phyloP scores from a whole-genome alignment of 2,329 filamentous ascomycete species.

The Ophiobolus disseminans region DNA sequence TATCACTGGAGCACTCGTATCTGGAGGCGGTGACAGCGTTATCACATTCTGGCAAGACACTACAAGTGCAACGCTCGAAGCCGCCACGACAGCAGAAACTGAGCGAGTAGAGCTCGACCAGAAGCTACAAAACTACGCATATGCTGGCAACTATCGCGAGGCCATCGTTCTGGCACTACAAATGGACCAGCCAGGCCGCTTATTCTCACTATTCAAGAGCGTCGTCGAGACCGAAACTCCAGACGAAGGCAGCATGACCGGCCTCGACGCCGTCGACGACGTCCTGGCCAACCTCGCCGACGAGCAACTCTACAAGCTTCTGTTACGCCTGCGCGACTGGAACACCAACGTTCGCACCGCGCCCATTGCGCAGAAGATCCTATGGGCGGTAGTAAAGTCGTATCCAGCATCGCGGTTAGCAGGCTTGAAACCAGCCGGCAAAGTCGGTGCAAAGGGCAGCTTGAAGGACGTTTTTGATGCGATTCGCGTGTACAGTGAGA shows the following conservation, averaged over 20 bases:
- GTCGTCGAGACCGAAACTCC: slow-evolving; percentile 71
- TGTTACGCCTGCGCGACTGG: slow-evolving; percentile 89
- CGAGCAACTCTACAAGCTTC: slow-evolving; percentile 82
- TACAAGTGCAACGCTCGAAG: slow-evolving; percentile 77
- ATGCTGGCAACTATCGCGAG: slow-evolving; percentile 85
- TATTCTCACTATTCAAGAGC: slow-evolving; percentile 82
- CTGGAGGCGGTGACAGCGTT: slow-evolving; percentile 89
- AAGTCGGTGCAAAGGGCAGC: slow-evolving; percentile 45
- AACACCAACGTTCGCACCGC: slow-evolving; percentile 93
- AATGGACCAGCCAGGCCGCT: slow-evolving; percentile 88
- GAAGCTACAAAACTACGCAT: slow-evolving; percentile 89
- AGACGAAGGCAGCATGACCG: slow-evolving; percentile 69
- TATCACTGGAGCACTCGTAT: slow-evolving; percentile 74
- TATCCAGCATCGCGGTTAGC: slow-evolving; percentile 83
- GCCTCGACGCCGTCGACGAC: slow-evolving; percentile 74
- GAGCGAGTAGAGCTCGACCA: slow-evolving; percentile 93
- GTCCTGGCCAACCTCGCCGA: slow-evolving; percentile 81
- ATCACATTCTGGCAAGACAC: slow-evolving; percentile 97
- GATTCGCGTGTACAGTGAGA: slow-evolving; percentile 88
- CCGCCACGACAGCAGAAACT: slow-evolving; percentile 74
- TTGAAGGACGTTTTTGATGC: slow-evolving; percentile 86
- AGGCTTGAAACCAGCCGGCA: slow-evolving; percentile 59
- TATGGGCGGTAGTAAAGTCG: slow-evolving; percentile 78
- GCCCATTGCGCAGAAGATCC: slow-evolving; percentile 81
- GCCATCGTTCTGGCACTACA: slow-evolving; percentile 91